Evolutionary conservation across 345 rosid species (phyloP).

Genomic region (Eucalyptus coolabah): DNA sequence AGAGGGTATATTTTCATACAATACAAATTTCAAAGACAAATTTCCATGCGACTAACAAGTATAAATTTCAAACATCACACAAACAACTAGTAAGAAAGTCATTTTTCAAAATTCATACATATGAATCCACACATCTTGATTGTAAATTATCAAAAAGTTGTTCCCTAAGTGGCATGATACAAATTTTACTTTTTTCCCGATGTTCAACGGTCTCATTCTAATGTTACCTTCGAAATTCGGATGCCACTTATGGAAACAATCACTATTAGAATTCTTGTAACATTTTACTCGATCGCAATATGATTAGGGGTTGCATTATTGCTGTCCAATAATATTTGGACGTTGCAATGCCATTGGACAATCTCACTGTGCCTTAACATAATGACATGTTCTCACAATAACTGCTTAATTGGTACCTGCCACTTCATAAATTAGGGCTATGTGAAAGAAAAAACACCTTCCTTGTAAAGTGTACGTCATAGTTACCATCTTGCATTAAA

Average conservation of each 20-base stretch:
- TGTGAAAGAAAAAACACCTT: neutral
- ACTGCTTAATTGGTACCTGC: neutral
- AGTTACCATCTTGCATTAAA: neutral
- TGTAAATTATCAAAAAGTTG: neutral
- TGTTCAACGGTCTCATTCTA: neutral
- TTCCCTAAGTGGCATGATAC: accelerated
- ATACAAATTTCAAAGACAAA: neutral
- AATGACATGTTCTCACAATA: neutral
- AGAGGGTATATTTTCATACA: neutral
- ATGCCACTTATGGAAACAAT: neutral
- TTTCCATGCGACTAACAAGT: neutral
- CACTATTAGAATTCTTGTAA: neutral
- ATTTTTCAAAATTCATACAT: neutral
- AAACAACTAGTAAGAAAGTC: neutral
- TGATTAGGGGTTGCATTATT: neutral
- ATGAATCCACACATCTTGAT: neutral
- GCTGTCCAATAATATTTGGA: too few species aligned
- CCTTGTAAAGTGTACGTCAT: neutral
- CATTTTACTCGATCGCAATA: too few species aligned
- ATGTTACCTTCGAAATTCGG: neutral
- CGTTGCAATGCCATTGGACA: neutral
- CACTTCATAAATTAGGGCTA: neutral
- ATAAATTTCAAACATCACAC: neutral
- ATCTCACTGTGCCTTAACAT: neutral
- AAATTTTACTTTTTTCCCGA: neutral